Evolutionary conservation across 2,329 filamentous ascomycete species (phyloP).

Genomic region (Akanthomyces lecanii): DNA sequence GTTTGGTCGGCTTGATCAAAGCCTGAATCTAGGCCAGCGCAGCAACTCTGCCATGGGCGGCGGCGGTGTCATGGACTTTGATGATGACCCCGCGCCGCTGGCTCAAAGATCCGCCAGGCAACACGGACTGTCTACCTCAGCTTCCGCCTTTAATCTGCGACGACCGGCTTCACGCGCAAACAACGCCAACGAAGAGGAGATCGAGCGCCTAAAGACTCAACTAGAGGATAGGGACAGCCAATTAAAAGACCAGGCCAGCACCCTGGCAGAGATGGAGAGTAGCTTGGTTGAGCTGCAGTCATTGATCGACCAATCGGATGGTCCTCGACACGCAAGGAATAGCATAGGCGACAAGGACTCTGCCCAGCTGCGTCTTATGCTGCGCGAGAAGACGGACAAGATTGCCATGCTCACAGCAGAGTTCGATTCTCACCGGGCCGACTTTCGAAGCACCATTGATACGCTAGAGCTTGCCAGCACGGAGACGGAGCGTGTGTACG

Average conservation of each 20-base stretch:
- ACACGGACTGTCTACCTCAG: slow-evolving; percentile 51
- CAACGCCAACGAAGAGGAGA: slow-evolving; percentile 60
- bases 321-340: slow-evolving; percentile 37
- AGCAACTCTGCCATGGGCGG: slow-evolving; percentile 58
- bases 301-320: slow-evolving; percentile 59
- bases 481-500: slow-evolving; percentile 94
- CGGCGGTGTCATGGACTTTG: slow-evolving; percentile 46
- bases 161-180: slow-evolving; percentile 53
- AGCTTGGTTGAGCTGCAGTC: slow-evolving; percentile 73
- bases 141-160: slow-evolving; percentile 50
- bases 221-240: slow-evolving; percentile 82
- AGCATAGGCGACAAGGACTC: slow-evolving; percentile 67
- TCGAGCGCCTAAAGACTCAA: slow-evolving; percentile 67
- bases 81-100: slow-evolving; percentile 55
- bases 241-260: slow-evolving; percentile 80
- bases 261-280: slow-evolving; percentile 83
- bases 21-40: slow-evolving; percentile 50
- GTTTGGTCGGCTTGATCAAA: slow-evolving; percentile 42
- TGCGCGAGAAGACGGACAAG: slow-evolving; percentile 95
- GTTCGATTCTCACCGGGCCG: slow-evolving; percentile 90
- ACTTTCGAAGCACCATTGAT: slow-evolving; percentile 95
- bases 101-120: slow-evolving; percentile 48
- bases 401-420: slow-evolving; percentile 89
- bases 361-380: slow-evolving; percentile 69
- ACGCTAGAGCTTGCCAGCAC: slow-evolving; percentile 92